phyloP scores from a whole-genome alignment of 805 yeast genomes.

The Priceomyces carsonii region DNA sequence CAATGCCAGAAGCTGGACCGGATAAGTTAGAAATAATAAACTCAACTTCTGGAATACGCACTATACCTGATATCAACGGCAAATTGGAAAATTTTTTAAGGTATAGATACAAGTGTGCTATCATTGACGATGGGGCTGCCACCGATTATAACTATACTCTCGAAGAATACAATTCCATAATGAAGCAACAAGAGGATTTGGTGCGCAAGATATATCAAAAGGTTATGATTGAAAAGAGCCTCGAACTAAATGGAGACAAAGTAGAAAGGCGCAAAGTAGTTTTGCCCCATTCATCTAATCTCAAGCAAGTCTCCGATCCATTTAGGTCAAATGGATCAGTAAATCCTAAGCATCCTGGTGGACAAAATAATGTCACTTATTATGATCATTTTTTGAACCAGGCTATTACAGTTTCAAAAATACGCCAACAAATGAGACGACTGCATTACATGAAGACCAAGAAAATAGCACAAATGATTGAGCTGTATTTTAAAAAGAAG shows the following conservation, averaged over 20 bases:
- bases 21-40: conserved; percentile 25
- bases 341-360: conserved; percentile 45
- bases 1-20: conserved; percentile 28
- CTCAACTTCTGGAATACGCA: conserved; percentile 10
- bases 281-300: conserved; percentile 41
- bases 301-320: conserved; percentile 45
- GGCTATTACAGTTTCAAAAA: conserved; percentile 67
- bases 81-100: conserved; percentile 28
- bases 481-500: conserved; percentile 79
- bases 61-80: conserved; percentile 27
- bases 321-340: conserved; percentile 45
- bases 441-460: conserved; percentile 67
- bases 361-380: conserved; percentile 47
- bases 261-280: conserved; percentile 48
- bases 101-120: conserved; percentile 31
- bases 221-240: conserved; percentile 33
- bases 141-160: conserved; percentile 31
- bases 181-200: conserved; percentile 54
- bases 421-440: conserved; percentile 65
- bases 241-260: conserved; percentile 48
- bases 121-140: conserved; percentile 36
- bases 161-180: conserved; percentile 61
- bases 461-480: conserved; percentile 79
- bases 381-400: conserved; percentile 78
- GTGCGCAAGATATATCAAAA: conserved; percentile 46